phyloP scores from a whole-genome alignment of 2,329 filamentous ascomycete genomes.

The Colletotrichum phormii region DNA sequence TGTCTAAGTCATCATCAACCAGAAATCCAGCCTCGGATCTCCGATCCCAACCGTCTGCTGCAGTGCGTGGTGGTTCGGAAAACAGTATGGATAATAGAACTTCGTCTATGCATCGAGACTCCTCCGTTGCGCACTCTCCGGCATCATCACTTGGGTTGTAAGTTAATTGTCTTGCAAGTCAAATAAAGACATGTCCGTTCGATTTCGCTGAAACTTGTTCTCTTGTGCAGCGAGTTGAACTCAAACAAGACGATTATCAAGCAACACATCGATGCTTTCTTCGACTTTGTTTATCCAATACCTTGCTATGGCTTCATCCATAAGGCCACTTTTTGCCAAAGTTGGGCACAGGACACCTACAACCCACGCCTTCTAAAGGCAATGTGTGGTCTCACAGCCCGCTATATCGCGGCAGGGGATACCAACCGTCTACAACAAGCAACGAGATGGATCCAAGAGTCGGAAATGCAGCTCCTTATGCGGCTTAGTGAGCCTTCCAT shows the following conservation, averaged over 20 bases:
- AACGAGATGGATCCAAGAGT: slow-evolving; percentile 41
- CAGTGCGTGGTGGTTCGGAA: background rate
- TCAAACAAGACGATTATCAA: slow-evolving; percentile 23
- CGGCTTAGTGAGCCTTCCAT: slow-evolving; percentile 31
- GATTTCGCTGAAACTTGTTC: background rate
- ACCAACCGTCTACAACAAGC: slow-evolving; percentile 1
- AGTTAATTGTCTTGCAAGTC: background rate
- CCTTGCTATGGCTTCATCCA: slow-evolving; percentile 32
- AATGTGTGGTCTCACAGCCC: slow-evolving; percentile 29
- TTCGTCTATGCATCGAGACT: background rate
- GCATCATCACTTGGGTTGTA: slow-evolving; percentile 17
- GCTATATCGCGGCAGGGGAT: slow-evolving; percentile 17
- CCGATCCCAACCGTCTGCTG: background rate
- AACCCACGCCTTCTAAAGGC: slow-evolving; percentile 28
- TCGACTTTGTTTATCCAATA: slow-evolving; percentile 32
- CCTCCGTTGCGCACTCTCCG: background rate
- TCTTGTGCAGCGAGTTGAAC: slow-evolving; percentile 5
- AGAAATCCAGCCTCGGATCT: background rate
- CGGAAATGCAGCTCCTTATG: slow-evolving; percentile 36
- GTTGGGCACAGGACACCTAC: slow-evolving; percentile 22
- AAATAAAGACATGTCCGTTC: background rate
- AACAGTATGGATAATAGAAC: background rate
- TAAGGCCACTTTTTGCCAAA: slow-evolving; percentile 31
- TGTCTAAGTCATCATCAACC: background rate
- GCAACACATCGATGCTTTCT: slow-evolving; percentile 34